Base-by-base conservation (phyloP, 306 rosid species). In the Vigna reflexopilosa region DNA sequence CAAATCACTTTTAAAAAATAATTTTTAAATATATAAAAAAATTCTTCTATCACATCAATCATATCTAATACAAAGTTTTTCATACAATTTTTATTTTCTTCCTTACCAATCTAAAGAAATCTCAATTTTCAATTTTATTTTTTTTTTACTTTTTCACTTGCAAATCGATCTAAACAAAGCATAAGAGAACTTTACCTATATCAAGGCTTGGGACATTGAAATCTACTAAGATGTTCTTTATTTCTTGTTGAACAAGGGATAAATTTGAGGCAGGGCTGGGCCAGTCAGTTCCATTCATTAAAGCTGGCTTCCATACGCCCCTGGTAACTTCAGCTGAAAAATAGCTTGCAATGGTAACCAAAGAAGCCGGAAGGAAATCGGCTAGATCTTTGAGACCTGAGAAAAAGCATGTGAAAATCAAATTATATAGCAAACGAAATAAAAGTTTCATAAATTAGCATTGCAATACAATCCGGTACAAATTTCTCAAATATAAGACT, bases 251-350 rank as follows among this genome's bases (percentile, higher is more conserved):
- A 79, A 91, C 89, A 30, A 17, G 68, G 69, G 93, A 87, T 81
- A 95, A 87, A 81, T 91, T 95, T 75, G 91, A 93, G n/a, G 98
- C 95, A 69, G 98, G 98, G 89, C 96, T 95, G 50, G 98, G 98
- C 98, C 98, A 95, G 85, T 92, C 98, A 64, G 83, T 89, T 87
- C 98, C 98, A 67, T 95, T 92, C 98, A 95, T 95, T 76, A 68
- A 83, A 77, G 86, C 97, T 83, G 98, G 98, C 87, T 95, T 88
- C 98, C 98, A 95, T 84, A 92, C 84, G 78, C 97, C 98, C 70
- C 98, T 85, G 32, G 97, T 95, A 79, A 92, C 97, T 91, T 95
- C 98, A 77, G 98, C 97, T 49, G 97, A 89, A 79, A 92, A 86
- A 85, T 89, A 95, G 89, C 97, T 89, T 42, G 91, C 89, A 32